Base-by-base conservation (phyloP, 208 protist species). In the Crithidia fasciculata region DNA sequence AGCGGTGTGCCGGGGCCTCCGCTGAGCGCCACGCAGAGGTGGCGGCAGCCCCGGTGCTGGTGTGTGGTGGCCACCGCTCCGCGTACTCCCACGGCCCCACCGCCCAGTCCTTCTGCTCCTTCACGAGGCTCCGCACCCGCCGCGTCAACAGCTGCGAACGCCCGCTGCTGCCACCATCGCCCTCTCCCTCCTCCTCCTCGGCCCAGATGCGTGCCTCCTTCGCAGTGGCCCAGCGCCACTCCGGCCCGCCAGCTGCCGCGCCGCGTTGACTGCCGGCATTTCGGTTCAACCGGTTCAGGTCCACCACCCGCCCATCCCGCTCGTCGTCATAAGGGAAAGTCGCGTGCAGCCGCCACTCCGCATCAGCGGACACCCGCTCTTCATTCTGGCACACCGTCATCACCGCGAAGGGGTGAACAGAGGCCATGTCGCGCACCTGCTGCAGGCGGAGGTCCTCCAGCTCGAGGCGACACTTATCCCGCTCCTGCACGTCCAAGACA, bases 61-160 rank as follows among this genome's bases (percentile, higher is more conserved):
- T 18, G 12, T 39, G 56, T 3, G 78, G 83, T 3, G 85, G 88
- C 88, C 88, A 93, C 43, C 81, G 85, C 16, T 53, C 58, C 2
- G 88, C 81, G 65, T 93, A 93, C 78, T 69, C 54, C 88, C 88
- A 93, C 49, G 78, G 69, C 3, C 88, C 88, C 28, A 90, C 78
- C 8, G n/a, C n/a, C 88, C 88, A 93, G 64, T 74, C 65, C 37
- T 79, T 76, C 52, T 90, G 77, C 28, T 86, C 76, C 43, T 80
- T 86, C 44, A 78, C 61, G 12, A 86, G 73, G n/a, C 78, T 60
- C 63, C 75, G 77, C 5, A 70, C 60, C 36, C 54, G 76, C 36
- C 12, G n/a, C 9, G 8, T 47, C 13, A 28, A 28, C 28, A 28
- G 28, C 28, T 28, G 28, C 28, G 28, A 28, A 0, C 28, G 28